Evolutionary conservation across 176 grass and related monocot species (phyloP), one percentile per base, ranked within the genome.

Genomic region (Oryza glaberrima): DNA sequence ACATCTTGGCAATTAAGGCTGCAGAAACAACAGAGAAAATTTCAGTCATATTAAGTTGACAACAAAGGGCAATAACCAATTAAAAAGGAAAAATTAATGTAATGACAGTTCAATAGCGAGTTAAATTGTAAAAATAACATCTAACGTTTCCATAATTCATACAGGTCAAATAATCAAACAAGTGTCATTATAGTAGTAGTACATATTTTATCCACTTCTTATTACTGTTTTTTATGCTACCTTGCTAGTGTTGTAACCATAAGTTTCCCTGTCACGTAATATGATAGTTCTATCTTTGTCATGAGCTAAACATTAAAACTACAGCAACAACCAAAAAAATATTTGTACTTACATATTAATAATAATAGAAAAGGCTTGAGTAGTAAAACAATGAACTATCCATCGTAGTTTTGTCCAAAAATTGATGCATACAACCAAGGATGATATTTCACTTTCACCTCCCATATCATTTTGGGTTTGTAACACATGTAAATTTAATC

Each of bases 1-100:
- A 66, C 83, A 94, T 77, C 82, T 81, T 85, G n/a, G 87, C 30
- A 65, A 94, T 90, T 61, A 94, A 76, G 20, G 93, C 93, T 94
- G 67, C 44, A 60, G 8, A 86, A 72, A 83, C 34, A 83, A 12
- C 73, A 36, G 51, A 46, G 20, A 41, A 84, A 76, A 56, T 19
- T 36, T 80, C 41, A 84, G 34, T 20, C 51, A 70, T 51, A 70
- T 44, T 52, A 35, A 51, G 0, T 19, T 71, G 26, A 25, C 41
- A 73, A 25, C 3, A 20, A 34, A 65, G 4, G 11, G 25, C 56
- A 73, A 45, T 80, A 63, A 22, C 22, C 15, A 22, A 6, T 40
- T 54, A 11, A 10, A 76, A 72, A 72, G 3, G 70, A 44, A 11
- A 13, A 12, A 20, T 34, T 20, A 11, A 65, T 11, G 19, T 40